phyloP scores from a whole-genome alignment of 495 filamentous ascomycete species.

The Margaritispora aquatica region DNA sequence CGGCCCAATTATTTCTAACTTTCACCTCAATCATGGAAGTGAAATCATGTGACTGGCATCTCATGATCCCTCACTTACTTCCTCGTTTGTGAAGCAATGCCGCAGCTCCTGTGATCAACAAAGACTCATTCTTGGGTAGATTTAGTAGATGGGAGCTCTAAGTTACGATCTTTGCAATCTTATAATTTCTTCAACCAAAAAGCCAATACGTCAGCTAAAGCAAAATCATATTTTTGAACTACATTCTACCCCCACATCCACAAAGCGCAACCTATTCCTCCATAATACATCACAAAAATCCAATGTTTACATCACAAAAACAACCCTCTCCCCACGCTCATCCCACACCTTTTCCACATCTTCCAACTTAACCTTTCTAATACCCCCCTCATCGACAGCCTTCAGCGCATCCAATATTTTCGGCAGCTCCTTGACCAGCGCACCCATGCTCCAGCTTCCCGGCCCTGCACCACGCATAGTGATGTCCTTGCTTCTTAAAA shows the following conservation, averaged over 20 bases:
- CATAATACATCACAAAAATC: neutral
- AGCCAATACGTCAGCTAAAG: too few species aligned
- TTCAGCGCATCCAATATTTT: slow-evolving; percentile 1
- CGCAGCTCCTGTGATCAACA: neutral
- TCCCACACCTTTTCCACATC: slow-evolving; percentile 12
- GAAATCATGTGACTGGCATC: neutral
- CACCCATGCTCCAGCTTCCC: slow-evolving; percentile 5
- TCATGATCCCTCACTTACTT: neutral
- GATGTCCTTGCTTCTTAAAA: slow-evolving; percentile 7
- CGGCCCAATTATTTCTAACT: too few species aligned
- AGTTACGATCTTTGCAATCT: too few species aligned
- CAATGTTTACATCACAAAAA: neutral
- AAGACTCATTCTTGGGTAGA: too few species aligned
- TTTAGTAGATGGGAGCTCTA: too few species aligned
- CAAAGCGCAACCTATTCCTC: too few species aligned
- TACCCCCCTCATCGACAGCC: neutral
- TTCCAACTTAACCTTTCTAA: slow-evolving; percentile 8
- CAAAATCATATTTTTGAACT: too few species aligned
- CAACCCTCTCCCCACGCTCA: slow-evolving; percentile 8
- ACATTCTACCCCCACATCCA: too few species aligned
- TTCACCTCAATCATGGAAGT: too few species aligned
- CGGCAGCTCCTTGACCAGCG: neutral
- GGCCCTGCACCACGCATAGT: slow-evolving; percentile 11
- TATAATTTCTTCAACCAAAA: too few species aligned
- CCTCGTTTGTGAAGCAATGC: neutral